Evolutionary conservation across 2,329 filamentous ascomycete genomes (phyloP), one percentile per base, ranked within the genome.

Genomic region (Paracorniculantispora psalliotae): DNA sequence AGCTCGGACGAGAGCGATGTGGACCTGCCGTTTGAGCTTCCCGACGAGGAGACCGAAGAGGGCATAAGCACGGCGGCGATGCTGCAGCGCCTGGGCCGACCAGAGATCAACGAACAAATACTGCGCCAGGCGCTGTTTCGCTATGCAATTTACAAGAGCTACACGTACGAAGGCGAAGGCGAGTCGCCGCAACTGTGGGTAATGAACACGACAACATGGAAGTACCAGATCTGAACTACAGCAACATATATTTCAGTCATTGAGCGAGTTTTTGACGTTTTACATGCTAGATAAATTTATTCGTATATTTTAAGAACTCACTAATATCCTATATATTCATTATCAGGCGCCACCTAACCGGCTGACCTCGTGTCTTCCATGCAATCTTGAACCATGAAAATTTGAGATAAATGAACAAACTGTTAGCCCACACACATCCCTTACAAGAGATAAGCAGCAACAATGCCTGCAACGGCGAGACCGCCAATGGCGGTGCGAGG

Each of bases 371-470:
- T 33, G 12, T 33, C 30, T 12, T 6, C 12, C 12, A 33, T 65
- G 63, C 60, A 62, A 62, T 59, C 30, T 33, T 33, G 30, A 33
- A 33, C 30, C 6, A 33, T 33, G 30, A 33, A 33, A 33, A 33
- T 12, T n/a, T 6, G 30, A 33, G 30, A 6, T 33, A 12, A 6
- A 6, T 12, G 6, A 33, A 33, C 6, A 33, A 12, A n/a, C n/a
- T n/a, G n/a, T n/a, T n/a, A n/a, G n/a, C n/a, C n/a, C n/a, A n/a
- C n/a, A n/a, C n/a, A n/a, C 66, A 59, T 62, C 4, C 8, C 50
- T 74, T 74, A 81, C 59, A 80, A 59, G 57, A 80, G 65, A 64
- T 71, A 75, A 54, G 68, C 75, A 49, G 69, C 76, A 12, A 73
- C 62, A 28, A 77, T 58, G 25, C 75, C 79, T 26, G 73, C 66